phyloP scores from a whole-genome alignment of 1,139 yeast species.

The Nematodospora anomalae region DNA sequence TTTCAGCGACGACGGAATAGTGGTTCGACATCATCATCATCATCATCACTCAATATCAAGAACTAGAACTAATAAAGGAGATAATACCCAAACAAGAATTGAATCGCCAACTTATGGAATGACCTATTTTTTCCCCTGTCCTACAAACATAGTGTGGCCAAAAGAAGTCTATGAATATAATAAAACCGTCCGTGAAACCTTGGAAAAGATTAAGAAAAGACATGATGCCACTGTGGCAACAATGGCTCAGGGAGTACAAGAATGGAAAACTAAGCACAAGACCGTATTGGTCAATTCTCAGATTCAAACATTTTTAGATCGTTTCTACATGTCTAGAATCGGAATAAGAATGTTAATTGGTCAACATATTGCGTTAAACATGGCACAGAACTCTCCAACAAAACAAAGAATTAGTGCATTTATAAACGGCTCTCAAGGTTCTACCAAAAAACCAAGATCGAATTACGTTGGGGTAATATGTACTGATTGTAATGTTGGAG shows the following conservation, averaged over 20 bases:
- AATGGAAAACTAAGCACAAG: slow-evolving; percentile 69
- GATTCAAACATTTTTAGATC: slow-evolving; percentile 74
- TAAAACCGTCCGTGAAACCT: slow-evolving; percentile 61
- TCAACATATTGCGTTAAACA: slow-evolving; percentile 78
- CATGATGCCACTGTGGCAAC: slow-evolving; percentile 95
- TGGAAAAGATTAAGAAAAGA: slow-evolving; percentile 71
- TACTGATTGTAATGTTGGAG: slow-evolving; percentile 75
- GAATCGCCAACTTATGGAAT: slow-evolving; percentile 49
- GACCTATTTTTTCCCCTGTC: slow-evolving; percentile 63
- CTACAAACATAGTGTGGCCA: slow-evolving; percentile 59
- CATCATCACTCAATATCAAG: slow-evolving; percentile 11
- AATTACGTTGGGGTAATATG: slow-evolving; percentile 84
- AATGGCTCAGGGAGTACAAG: slow-evolving; percentile 89
- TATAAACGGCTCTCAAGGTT: slow-evolving; percentile 30
- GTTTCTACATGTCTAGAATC: slow-evolving; percentile 83
- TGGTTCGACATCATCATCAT: slow-evolving; percentile 35
- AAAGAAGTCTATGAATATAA: slow-evolving; percentile 74
- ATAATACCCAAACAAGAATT: slow-evolving; percentile 15
- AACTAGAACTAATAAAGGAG: slow-evolving; percentile 7
- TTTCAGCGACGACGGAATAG: slow-evolving; percentile 56
- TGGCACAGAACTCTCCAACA: slow-evolving; percentile 58
- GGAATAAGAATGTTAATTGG: slow-evolving; percentile 90
- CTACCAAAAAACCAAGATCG: slow-evolving; percentile 43
- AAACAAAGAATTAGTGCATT: slow-evolving; percentile 37
- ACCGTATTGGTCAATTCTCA: slow-evolving; percentile 55